Conservation (phyloP, 345 rosid genomes). For the Kernera saxatilis region DNA sequence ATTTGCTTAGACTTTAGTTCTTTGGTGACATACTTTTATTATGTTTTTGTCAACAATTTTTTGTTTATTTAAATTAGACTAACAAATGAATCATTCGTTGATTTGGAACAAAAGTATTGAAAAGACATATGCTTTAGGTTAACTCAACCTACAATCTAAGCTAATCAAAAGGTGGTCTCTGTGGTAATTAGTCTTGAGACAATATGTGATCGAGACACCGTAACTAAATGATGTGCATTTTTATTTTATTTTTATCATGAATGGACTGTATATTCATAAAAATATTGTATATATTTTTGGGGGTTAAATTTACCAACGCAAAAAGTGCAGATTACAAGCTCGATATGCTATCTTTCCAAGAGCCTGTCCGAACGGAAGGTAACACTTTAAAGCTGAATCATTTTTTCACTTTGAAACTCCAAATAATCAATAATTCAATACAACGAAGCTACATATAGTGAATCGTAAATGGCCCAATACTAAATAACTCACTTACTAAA, state of each 20-base stretch:
- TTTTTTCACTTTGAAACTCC: not conserved
- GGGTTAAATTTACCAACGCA: not conserved
- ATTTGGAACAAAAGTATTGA: not conserved
- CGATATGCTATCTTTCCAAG: not conserved
- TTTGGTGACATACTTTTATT: not conserved
- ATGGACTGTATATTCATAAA: not conserved
- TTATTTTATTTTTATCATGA: not conserved
- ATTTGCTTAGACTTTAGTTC: not conserved
- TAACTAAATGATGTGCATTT: constrained; percentile 12
- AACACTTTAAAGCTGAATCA: not conserved
- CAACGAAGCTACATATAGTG: not conserved
- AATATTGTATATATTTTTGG: not conserved
- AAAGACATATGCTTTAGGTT: constrained; percentile 13
- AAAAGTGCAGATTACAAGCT: not conserved
- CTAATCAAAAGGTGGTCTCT: constrained; percentile 1
- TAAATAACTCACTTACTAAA: not conserved
- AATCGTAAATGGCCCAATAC: not conserved
- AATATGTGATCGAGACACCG: constrained; percentile 5
- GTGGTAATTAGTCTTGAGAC: not conserved
- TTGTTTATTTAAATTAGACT: not conserved
- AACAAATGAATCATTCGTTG: not conserved
- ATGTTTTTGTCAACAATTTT: not conserved
- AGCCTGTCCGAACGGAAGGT: too few relatives aligned
- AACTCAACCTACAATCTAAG: constrained; percentile 25
- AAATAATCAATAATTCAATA: not conserved